Base-by-base conservation (phyloP, 352 stramenopile genomes). In the Blastocystis sp. region DNA sequence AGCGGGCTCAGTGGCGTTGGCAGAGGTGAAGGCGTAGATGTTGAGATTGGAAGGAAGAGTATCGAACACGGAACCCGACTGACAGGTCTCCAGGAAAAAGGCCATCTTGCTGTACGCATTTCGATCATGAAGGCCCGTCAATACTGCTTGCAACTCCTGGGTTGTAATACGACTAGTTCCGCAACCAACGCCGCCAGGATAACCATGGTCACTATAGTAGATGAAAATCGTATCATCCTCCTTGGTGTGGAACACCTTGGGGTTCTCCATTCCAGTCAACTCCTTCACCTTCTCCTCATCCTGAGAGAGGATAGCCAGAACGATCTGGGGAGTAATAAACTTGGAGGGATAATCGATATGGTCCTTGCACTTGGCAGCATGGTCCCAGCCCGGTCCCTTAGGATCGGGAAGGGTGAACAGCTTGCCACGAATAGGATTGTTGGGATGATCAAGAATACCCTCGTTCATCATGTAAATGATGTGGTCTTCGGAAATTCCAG, bases 201-300 rank as follows among this genome's bases (percentile, higher is more conserved):
- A n/a, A 51, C 72, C 72, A 29, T 84, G 72, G 38, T 84, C 72
- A 84, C 57, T 84, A 36, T 64, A 84, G 27, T 84, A 84, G 34
- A 42, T 84, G 72, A 84, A 84, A 21, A 84, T 42, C 1, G 72
- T 84, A 51, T 84, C 72, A 9, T 71, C 57, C 11, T 32, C 27
- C 21, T 6, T 44, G 36, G 72, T 42, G 40, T 44, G 8, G 14
- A 84, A 51, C 2, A 84, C 72, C 57, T 71, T 84, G 16, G 72
- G 72, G 38, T 84, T 84, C 48, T 61, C 48, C 38, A 51, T 61
- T 11, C 46, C 46, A 69, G 72, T 84, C 27, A n/a, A n/a, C 34
- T 65, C 24, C 1, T 56, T 51, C 29, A 84, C 48, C 57, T 16
- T 24, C 29, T 65, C 72, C 16, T 48, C 42, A 44, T 84, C 44